A percentile compares a stretch with the other conserved stretches of the same genome.
phyloP scores from a whole-genome alignment of 805 yeast genomes.

The Candida coquimbonensis region DNA sequence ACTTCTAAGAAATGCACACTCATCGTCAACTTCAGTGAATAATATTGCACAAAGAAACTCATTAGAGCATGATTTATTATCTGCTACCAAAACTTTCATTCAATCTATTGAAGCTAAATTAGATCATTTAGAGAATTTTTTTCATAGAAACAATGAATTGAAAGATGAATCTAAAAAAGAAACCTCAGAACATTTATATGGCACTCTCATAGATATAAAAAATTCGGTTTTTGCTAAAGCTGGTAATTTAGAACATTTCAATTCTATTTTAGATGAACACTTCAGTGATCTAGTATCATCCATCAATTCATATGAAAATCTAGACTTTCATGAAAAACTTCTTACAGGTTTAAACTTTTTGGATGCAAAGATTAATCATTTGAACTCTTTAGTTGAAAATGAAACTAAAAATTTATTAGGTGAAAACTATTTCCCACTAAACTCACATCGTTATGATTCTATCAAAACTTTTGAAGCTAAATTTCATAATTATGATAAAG shows the following conservation, averaged over 20 bases:
- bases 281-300: conserved; percentile 20
- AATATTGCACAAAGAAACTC: conserved; percentile 20
- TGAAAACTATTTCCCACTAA: conserved; percentile 13
- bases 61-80: conserved; percentile 16
- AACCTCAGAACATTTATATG: conserved; percentile 18
- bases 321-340: conserved; percentile 26
- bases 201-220: conserved; percentile 21
- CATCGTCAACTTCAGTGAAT: conserved; percentile 20
- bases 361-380: conserved; percentile 34
- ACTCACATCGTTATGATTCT: conserved; percentile 13
- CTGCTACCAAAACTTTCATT: conserved; percentile 19
- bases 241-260: conserved; percentile 18
- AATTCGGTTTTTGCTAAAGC: conserved; percentile 19
- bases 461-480: conserved; percentile 26
- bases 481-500: conserved; percentile 41
- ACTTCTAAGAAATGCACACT: conserved; percentile 18
- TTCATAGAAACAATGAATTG: conserved; percentile 5
- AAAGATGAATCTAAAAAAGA: not conserved
- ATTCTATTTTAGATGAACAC: conserved; percentile 20
- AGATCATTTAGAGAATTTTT: conserved; percentile 19
- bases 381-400: conserved; percentile 28
- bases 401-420: conserved; percentile 16
- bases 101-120: conserved; percentile 21
- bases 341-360: conserved; percentile 31
- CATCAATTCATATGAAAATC: conserved; percentile 15